phyloP scores from a whole-genome alignment of 306 rosid genomes.

The Inga leiocalycina region DNA sequence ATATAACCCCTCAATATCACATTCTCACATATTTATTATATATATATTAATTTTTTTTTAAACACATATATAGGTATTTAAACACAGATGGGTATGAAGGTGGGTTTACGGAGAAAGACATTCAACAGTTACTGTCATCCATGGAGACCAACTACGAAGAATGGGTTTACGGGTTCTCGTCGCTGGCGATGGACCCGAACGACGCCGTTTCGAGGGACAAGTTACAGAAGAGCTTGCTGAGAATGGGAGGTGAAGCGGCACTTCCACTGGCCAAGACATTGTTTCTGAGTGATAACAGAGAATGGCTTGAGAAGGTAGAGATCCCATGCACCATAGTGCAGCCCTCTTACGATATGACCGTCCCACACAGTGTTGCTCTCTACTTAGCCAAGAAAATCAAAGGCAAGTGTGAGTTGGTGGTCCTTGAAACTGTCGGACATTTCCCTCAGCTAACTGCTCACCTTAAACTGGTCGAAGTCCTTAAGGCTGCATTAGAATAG shows the following conservation, averaged over 20 bases:
- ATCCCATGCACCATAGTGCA: constrained; percentile 82
- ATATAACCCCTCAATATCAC: not conserved
- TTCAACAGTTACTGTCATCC: constrained; percentile 52
- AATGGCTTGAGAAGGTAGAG: constrained; percentile 62
- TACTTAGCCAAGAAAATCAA: constrained; percentile 75
- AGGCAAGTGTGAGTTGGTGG: constrained; percentile 58
- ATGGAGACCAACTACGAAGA: constrained; percentile 61
- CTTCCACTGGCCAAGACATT: constrained; percentile 64
- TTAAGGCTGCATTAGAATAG: constrained; percentile 44
- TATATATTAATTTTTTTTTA: not conserved
- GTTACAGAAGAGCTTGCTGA: constrained; percentile 50
- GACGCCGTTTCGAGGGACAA: constrained; percentile 61
- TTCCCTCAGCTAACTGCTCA: constrained; percentile 85
- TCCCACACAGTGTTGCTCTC: constrained; percentile 59
- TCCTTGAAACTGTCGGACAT: constrained; percentile 60
- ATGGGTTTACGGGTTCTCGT: constrained; percentile 61
- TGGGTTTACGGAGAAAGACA: constrained; percentile 61
- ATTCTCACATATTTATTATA: not conserved
- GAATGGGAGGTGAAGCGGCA: constrained; percentile 60
- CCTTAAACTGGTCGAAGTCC: constrained; percentile 62
- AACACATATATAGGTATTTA: constrained; percentile 47
- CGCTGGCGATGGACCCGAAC: constrained; percentile 49
- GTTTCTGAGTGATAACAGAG: constrained; percentile 67
- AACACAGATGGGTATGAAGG: constrained; percentile 79
- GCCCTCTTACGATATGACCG: constrained; percentile 54